Evolutionary conservation across 345 rosid species (phyloP).

Genomic region (Euphorbia lathyris): DNA sequence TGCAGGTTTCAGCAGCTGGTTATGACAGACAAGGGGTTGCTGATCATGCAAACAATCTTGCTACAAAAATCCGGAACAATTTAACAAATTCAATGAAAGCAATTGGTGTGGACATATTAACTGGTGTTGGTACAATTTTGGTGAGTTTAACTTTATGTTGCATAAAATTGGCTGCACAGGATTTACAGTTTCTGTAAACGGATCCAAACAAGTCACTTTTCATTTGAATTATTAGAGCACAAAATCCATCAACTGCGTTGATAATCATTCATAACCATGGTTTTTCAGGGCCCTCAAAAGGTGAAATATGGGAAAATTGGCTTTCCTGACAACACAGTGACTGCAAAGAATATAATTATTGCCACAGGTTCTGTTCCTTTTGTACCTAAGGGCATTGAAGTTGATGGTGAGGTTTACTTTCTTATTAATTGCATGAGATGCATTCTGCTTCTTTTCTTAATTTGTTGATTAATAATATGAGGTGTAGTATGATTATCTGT

Average conservation of each 20-base stretch:
- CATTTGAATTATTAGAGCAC: neutral
- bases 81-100: slow-evolving; percentile 95
- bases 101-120: slow-evolving; percentile 88
- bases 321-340: slow-evolving; percentile 50
- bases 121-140: slow-evolving; percentile 78
- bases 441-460: neutral
- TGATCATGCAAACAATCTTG: slow-evolving; percentile 93
- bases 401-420: slow-evolving; percentile 64
- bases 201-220: neutral
- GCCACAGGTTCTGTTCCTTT: slow-evolving; percentile 99
- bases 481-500: neutral
- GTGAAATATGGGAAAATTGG: slow-evolving; percentile 78
- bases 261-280: slow-evolving; percentile 9
- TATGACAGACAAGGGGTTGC: slow-evolving; percentile 96
- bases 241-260: neutral
- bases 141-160: slow-evolving; percentile 42
- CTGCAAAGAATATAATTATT: slow-evolving; percentile 77
- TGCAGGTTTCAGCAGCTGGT: slow-evolving; percentile 87
- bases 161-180: neutral
- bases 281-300: slow-evolving; percentile 80
- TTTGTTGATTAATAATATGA: neutral
- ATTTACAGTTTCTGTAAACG: neutral
- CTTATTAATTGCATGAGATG: neutral
- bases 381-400: slow-evolving; percentile 98
- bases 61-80: slow-evolving; percentile 80